Percentiles rank a stretch among this genome's conserved stretches.
Evolutionary conservation across 805 yeast species (phyloP).

Genomic region (Ogataea naganishii): DNA sequence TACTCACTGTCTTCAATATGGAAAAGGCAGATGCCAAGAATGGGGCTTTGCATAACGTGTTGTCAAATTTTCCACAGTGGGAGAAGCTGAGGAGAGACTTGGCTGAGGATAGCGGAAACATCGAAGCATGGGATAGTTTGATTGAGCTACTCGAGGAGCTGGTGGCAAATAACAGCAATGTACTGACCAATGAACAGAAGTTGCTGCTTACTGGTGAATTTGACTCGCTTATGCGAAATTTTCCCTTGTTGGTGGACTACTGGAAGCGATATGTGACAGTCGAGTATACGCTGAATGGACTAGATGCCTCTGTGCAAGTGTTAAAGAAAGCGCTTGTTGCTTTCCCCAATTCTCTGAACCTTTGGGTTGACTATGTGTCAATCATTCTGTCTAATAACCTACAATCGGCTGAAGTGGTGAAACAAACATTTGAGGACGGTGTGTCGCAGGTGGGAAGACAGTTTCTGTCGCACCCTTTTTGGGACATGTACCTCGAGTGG

Average conservation of each 20-base stretch:
- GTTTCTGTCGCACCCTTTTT: conserved; percentile 68
- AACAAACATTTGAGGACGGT: conserved; percentile 40
- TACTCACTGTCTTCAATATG: no score
- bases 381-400: conserved; percentile 38
- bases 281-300: conserved; percentile 48
- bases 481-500: conserved; percentile 73
- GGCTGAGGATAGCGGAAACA: conserved; percentile 15
- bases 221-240: conserved; percentile 36
- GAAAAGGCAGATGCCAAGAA: no score
- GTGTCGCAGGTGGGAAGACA: conserved; percentile 50
- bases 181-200: conserved; percentile 10
- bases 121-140: conserved; percentile 17
- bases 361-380: conserved; percentile 61
- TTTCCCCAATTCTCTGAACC: conserved; percentile 51
- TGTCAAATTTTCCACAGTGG: conserved; percentile 22
- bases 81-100: conserved; percentile 10
- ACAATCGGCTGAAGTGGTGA: conserved; percentile 21
- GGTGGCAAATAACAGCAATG: conserved; percentile 12
- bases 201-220: conserved; percentile 21
- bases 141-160: conserved; percentile 15
- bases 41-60: no score
- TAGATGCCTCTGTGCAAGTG: conserved; percentile 37
- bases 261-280: conserved; percentile 59
- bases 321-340: conserved; percentile 35
- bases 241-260: conserved; percentile 49